phyloP scores from a whole-genome alignment of 768 basidiomycete species.

The Suillus subaureus region DNA sequence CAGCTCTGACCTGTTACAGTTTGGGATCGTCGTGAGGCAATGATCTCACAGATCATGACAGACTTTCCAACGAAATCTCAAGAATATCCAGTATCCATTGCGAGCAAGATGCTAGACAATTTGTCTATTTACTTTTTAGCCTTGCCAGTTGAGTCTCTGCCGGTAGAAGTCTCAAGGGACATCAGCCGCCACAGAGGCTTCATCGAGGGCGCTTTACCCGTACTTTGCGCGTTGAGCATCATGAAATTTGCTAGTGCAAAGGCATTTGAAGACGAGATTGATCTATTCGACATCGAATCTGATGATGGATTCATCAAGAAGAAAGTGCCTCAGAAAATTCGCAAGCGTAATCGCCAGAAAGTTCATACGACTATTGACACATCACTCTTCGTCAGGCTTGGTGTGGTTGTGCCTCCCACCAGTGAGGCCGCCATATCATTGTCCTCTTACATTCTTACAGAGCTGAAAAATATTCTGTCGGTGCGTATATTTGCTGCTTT shows the following conservation, averaged over 20 bases:
- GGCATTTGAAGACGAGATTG: conserved; percentile 1
- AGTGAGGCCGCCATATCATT: conserved; percentile 20
- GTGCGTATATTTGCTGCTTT: conserved; percentile 22
- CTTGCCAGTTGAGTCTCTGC: conserved; percentile 21
- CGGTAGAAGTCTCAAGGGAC: conserved; percentile 12
- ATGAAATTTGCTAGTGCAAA: background rate
- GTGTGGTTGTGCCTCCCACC: conserved; percentile 27
- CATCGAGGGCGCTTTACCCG: conserved; percentile 25
- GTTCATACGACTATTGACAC: conserved; percentile 23
- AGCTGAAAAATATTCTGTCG: conserved; percentile 31
- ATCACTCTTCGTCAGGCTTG: conserved; percentile 33
- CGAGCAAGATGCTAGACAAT: conserved; percentile 23
- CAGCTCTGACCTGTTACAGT: conserved; percentile 16
- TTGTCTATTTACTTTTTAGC: conserved; percentile 29
- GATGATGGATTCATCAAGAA: conserved; percentile 11
- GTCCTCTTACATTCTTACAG: conserved; percentile 18
- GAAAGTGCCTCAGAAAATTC: conserved; percentile 32
- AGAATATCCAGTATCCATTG: conserved; percentile 23
- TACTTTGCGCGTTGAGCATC: conserved; percentile 23
- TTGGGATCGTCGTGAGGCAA: conserved; percentile 10
- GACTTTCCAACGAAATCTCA: conserved; percentile 33
- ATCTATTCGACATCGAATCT: conserved; percentile 8
- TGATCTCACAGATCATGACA: conserved; percentile 33
- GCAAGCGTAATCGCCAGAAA: conserved; percentile 21
- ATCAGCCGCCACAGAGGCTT: conserved; percentile 25